Base-by-base conservation (phyloP, 106 monocot genomes). In the Iris macrosiphon region DNA sequence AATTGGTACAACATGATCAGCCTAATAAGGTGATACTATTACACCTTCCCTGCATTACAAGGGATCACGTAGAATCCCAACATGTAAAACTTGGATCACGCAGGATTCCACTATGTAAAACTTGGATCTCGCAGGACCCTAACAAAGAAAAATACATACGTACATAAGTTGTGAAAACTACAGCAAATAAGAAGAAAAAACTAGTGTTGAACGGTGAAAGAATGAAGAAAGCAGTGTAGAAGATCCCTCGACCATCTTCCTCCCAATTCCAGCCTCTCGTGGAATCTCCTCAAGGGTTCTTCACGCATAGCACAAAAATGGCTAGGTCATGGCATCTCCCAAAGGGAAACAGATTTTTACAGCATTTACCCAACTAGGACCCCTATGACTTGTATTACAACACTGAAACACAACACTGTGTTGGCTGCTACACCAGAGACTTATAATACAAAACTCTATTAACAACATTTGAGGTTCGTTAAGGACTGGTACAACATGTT, bases 101-200 rank as follows among this genome's bases (percentile, higher is more conserved):
- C 55, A 56, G 21, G 55, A 56, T 56, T 37, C 22, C 22, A 34
- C 19, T n/a, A 10, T 39, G 18, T 20, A 57, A 57, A 57, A 41
- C 40, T 57, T 57, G 27, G 57, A 57, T 40, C 57, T 57, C 57
- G 57, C 57, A 57, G 57, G 57, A 57, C 41, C 57, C 22, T 24
- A 40, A 57, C 38, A 57, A 55, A 40, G 26, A 10, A 52, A n/a
- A n/a, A 52, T 31, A 31, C 31, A 52, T 1, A 28, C 6, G 21
- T 40, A 10, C 23, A 14, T 14, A 4, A 57, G 34, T n/a, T n/a
- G n/a, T n/a, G n/a, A n/a, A 15, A 57, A 40, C 14, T n/a, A n/a
- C n/a, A n/a, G n/a, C n/a, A n/a, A n/a, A n/a, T n/a, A n/a, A n/a
- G n/a, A n/a, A n/a, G n/a, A n/a, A n/a, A n/a, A n/a, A n/a, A n/a